These are phyloP conservation scores for Hortiboletus campestris DNA, from an alignment of 768 basidiomycete genomes.

Conservation along the genomic window DNA sequence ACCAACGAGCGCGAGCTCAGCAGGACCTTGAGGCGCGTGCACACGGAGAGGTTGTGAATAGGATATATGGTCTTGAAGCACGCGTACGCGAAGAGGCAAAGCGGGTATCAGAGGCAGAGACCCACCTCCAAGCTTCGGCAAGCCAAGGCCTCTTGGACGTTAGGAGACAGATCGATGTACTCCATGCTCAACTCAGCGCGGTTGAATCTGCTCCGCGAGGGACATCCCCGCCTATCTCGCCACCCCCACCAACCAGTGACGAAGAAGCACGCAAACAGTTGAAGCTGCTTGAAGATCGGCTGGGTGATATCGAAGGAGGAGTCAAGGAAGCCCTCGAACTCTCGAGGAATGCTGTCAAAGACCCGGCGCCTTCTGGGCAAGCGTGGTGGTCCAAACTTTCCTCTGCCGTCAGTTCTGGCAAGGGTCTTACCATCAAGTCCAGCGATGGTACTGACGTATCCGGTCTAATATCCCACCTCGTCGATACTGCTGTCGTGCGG, in stretches of 20 bases:
- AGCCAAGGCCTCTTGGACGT: slow-evolving; percentile 47
- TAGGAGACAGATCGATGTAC: slow-evolving; percentile 53
- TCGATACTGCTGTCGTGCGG: slow-evolving; percentile 69
- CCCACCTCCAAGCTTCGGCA: slow-evolving; percentile 43
- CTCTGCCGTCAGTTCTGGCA: slow-evolving; percentile 42
- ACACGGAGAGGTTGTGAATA: slow-evolving; percentile 51
- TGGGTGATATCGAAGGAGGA: slow-evolving; percentile 59
- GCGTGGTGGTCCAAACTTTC: slow-evolving; percentile 74
- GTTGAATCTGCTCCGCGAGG: slow-evolving; percentile 24
- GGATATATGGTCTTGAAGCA: slow-evolving; percentile 56
- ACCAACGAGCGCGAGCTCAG: slow-evolving; percentile 47
- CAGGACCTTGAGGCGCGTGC: slow-evolving; percentile 52
- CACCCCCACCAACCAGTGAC: slow-evolving; percentile 37
- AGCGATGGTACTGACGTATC: slow-evolving; percentile 74
- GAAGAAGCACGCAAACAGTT: slow-evolving; percentile 58
- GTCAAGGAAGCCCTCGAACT: slow-evolving; percentile 73
- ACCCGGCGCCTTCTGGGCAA: slow-evolving; percentile 37
- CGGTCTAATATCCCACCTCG: slow-evolving; percentile 66
- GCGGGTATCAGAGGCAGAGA: slow-evolving; percentile 52
- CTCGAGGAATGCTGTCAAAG: slow-evolving; percentile 47
- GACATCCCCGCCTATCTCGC: slow-evolving; percentile 12
- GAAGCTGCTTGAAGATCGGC: slow-evolving; percentile 57
- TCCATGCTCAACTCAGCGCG: slow-evolving; percentile 44
- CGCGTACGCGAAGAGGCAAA: slow-evolving; percentile 47
- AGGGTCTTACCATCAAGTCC: slow-evolving; percentile 63